Evolutionary conservation across 1,284 basidiomycete genomes (phyloP).

Genomic region (Melampsora larici-populina): DNA sequence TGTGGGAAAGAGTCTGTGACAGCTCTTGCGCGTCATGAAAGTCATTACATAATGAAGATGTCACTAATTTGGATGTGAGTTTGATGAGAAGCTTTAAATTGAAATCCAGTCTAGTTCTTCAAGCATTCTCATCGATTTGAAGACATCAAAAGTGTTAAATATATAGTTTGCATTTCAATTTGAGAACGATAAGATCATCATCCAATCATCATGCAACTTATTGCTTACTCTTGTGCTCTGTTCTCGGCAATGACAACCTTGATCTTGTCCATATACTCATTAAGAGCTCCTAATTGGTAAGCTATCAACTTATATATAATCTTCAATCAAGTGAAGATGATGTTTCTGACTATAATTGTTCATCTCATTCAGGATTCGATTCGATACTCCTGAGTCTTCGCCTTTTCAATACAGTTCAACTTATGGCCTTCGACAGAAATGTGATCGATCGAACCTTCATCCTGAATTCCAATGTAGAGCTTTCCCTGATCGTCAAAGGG

Average conservation of each 20-base stretch:
- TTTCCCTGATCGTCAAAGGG: conserved; percentile 8
- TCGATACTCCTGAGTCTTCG: conserved; percentile 24
- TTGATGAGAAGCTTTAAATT: too few relatives aligned
- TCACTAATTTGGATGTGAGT: too few relatives aligned
- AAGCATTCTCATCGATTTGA: too few relatives aligned
- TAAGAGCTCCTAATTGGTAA: conserved; percentile 22
- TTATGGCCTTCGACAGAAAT: conserved; percentile 27
- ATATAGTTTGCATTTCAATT: too few relatives aligned
- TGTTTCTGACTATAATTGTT: neutral
- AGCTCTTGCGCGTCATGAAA: too few relatives aligned
- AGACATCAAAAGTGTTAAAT: too few relatives aligned
- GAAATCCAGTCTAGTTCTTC: too few relatives aligned
- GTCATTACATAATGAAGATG: too few relatives aligned
- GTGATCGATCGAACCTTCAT: conserved; percentile 21
- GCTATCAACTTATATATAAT: neutral
- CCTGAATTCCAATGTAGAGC: conserved; percentile 12
- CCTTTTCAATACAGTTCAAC: conserved; percentile 24
- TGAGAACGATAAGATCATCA: too few relatives aligned
- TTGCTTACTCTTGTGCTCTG: conserved; percentile 7
- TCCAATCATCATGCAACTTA: conserved; percentile 11
- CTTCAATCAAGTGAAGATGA: neutral
- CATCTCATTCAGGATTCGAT: conserved; percentile 15
- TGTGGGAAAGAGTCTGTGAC: too few relatives aligned
- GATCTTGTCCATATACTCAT: conserved; percentile 17
- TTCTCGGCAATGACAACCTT: conserved; percentile 3